phyloP scores from a whole-genome alignment of 768 basidiomycete species.

The Tulasnella sp. region DNA sequence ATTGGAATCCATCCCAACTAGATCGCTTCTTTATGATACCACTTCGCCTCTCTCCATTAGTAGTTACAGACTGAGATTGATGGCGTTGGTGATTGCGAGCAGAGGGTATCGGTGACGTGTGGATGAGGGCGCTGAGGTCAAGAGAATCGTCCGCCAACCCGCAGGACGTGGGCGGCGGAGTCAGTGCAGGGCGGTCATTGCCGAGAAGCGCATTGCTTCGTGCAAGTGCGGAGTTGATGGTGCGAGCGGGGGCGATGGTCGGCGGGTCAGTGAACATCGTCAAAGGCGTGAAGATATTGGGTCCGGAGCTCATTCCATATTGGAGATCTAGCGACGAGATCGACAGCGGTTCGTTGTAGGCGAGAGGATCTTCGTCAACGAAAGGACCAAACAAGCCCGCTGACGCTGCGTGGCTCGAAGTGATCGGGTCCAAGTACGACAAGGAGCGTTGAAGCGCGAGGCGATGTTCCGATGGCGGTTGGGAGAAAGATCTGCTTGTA shows the following conservation, averaged over 20 bases:
- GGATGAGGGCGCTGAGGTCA: constrained; percentile 12
- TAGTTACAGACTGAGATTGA: constrained; percentile 3
- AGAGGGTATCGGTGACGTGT: constrained; percentile 7
- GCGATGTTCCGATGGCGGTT: constrained; percentile 16
- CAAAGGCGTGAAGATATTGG: constrained; percentile 13
- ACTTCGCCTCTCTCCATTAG: not conserved
- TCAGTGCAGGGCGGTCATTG: not conserved
- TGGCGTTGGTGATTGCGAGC: constrained; percentile 8
- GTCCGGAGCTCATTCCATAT: constrained; percentile 12
- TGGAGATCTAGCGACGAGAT: constrained; percentile 13
- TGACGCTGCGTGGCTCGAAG: not conserved
- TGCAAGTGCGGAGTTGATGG: not conserved
- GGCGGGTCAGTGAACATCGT: constrained; percentile 15
- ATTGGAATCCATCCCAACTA: too few species aligned
- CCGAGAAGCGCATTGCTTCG: too few species aligned
- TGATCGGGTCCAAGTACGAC: constrained; percentile 13
- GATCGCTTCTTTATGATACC: too few species aligned
- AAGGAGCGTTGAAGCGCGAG: constrained; percentile 9
- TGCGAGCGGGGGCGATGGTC: constrained; percentile 5
- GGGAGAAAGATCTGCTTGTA: constrained; percentile 13
- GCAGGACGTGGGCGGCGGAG: not conserved
- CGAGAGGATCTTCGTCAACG: constrained; percentile 6
- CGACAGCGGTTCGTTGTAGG: constrained; percentile 9
- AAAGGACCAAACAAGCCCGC: not conserved
- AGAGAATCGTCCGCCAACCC: not conserved